These are phyloP conservation scores for Debaryomycetaceae sp. DNA, from an alignment of 1,139 yeast genomes.

Conservation along the genomic window DNA sequence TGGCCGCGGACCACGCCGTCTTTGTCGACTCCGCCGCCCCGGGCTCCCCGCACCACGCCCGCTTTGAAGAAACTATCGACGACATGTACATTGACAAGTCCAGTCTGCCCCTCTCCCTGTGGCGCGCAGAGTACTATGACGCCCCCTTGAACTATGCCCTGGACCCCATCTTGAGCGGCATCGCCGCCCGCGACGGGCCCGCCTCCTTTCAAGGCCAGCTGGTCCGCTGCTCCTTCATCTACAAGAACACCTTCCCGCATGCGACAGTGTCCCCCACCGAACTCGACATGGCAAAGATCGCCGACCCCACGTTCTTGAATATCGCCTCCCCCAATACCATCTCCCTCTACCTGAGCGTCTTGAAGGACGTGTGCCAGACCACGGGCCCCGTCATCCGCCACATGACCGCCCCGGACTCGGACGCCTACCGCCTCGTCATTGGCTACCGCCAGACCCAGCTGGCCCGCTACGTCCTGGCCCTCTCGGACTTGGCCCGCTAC, in stretches of 20 bases:
- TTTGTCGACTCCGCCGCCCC: slow-evolving; percentile 66
- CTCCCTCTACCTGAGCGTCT: slow-evolving; percentile 60
- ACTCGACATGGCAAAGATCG: slow-evolving; percentile 51
- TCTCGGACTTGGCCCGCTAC: slow-evolving; percentile 80
- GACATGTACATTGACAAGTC: slow-evolving; percentile 63
- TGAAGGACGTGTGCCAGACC: slow-evolving; percentile 57
- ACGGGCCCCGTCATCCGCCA: slow-evolving; percentile 93
- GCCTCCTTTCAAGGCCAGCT: slow-evolving; percentile 27
- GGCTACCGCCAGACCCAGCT: slow-evolving; percentile 83
- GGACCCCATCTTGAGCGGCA: slow-evolving; percentile 36
- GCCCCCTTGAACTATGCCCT: slow-evolving; percentile 48
- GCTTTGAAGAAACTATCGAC: slow-evolving; percentile 64
- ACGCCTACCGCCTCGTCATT: slow-evolving; percentile 72
- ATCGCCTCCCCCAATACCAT: slow-evolving; percentile 78
- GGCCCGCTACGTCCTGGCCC: slow-evolving; percentile 80
- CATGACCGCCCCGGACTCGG: slow-evolving; percentile 70
- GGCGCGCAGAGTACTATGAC: slow-evolving; percentile 76
- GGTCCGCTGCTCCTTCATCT: slow-evolving; percentile 79
- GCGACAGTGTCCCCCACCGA: slow-evolving; percentile 18
- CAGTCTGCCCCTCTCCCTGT: slow-evolving; percentile 25
- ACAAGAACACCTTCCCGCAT: slow-evolving; percentile 55
- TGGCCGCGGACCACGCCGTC: slow-evolving; percentile 79
- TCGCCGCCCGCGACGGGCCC: slow-evolving; percentile 20
- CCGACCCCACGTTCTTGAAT: slow-evolving; percentile 70
- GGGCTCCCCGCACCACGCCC: slow-evolving; percentile 22